Base-by-base conservation (phyloP, 2,329 filamentous ascomycete genomes). In the Eutypella sp. region DNA sequence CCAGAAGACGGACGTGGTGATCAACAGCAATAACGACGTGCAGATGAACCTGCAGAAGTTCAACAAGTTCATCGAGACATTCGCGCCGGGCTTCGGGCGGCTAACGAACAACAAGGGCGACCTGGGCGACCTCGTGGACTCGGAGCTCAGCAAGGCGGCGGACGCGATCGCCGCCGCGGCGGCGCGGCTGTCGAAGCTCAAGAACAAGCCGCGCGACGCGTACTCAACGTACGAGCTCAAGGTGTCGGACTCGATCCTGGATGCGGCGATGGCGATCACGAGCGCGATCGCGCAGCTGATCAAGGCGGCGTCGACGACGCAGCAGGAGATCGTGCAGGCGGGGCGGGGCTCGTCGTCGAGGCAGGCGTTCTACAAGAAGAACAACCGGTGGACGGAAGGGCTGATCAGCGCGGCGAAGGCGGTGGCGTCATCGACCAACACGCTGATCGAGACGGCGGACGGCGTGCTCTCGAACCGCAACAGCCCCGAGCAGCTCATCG, bases 361-460 rank as follows among this genome's bases (percentile, higher is more conserved):
- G 47, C 95, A 91, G 2, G 90, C 91, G 20, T 99, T 99, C 68
- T 99, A 99, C 83, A 97, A 97, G 79, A 97, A 97, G 76, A 96
- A 99, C 79, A 99, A 97, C 71, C 82, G 93, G 43, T 99, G 93
- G 93, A 99, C 93, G 0, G 93, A 99, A 63, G 93, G 93, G 40
- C 82, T 99, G 49, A 96, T 99, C 63, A 96, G 89, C 31, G 93
- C 93, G 1, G 92, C 93, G 53, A 99, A 99, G 72, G 93, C 93
- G 1, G 93, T 99, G 16, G 93, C 93, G 3, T 79, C 80, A 2
- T 95, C 90, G 15, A 99, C 93, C 10, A 97, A 96, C 71, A 93
- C 85, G 36, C 81, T 99, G 56, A 99, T 99, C 61, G 93, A 99
- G 75, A 99, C 93, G 6, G 93, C 93, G 0, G 93, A 99, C 62